Percentiles rank a stretch among this genome's conserved stretches.
phyloP scores from a whole-genome alignment of 441 rosid genomes.

The Mallotus repandus region DNA sequence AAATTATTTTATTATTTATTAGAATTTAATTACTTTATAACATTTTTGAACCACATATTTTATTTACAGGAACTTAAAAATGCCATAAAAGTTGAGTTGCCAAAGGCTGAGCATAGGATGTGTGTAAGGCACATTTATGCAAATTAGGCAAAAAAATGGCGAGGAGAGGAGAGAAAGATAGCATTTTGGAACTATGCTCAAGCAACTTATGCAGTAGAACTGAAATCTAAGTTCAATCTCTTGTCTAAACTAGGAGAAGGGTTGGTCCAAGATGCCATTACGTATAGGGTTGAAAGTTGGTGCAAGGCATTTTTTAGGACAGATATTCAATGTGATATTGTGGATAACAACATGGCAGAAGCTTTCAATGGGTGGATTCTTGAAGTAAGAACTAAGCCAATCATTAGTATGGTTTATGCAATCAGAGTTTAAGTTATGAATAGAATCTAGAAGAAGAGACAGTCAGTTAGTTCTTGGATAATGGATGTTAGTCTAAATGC shows the following conservation, averaged over 20 bases:
- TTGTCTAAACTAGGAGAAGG: neutral
- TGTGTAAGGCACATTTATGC: neutral
- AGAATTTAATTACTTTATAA: too few species aligned
- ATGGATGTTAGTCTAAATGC: neutral
- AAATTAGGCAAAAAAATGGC: neutral
- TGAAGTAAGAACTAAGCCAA: neutral
- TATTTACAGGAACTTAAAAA: too few species aligned
- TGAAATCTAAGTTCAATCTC: too few species aligned
- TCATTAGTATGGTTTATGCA: neutral
- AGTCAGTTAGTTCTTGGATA: neutral
- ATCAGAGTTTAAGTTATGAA: neutral
- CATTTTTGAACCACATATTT: too few species aligned
- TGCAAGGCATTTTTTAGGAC: too few species aligned
- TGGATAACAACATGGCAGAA: neutral
- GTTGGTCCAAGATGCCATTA: neutral
- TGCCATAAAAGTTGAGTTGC: too few species aligned
- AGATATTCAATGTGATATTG: neutral
- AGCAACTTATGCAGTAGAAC: neutral
- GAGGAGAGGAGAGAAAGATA: neutral
- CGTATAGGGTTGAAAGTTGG: neutral
- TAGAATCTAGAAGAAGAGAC: neutral
- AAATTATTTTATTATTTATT: neutral
- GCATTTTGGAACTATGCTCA: neutral
- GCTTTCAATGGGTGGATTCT: neutral
- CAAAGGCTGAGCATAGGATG: neutral